These are phyloP conservation scores for Sugiyamaella xylanicola DNA, from an alignment of 1,139 yeast species.

Conservation along the genomic window DNA sequence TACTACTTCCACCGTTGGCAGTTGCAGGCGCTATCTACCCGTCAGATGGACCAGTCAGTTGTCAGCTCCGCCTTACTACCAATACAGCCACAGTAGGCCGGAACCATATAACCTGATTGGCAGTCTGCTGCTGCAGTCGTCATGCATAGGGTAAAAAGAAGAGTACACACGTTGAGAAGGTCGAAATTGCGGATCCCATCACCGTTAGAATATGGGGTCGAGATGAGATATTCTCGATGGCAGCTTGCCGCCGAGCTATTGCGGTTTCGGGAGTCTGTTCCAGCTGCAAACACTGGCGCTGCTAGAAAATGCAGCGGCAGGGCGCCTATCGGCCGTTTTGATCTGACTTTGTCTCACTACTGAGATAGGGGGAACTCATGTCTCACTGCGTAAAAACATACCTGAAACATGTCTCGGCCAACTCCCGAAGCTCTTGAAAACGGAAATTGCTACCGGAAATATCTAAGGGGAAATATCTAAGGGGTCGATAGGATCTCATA, in stretches of 20 bases:
- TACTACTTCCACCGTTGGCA: not conserved
- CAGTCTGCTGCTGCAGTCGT: no score
- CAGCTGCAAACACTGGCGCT: no score
- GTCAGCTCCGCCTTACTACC: no score
- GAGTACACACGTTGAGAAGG: no score
- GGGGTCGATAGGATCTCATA: no score
- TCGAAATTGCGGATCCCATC: not conserved
- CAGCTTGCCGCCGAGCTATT: no score
- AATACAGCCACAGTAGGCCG: no score
- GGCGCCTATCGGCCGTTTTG: not conserved
- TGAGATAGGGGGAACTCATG: not conserved
- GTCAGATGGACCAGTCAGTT: no score
- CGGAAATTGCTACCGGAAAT: not conserved
- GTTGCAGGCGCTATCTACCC: not conserved
- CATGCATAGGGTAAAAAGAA: not conserved
- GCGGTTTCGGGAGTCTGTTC: no score
- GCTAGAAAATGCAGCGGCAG: not conserved
- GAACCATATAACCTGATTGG: no score
- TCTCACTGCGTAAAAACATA: not conserved
- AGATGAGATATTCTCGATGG: not conserved
- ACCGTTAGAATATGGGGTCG: not conserved
- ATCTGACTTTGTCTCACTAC: not conserved
- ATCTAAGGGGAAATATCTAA: no score
- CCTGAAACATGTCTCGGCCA: not conserved
- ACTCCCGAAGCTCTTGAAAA: not conserved